Evolutionary conservation across 441 rosid species (phyloP), one percentile per base, ranked within the genome.

Genomic region (Gossypium gossypioides): DNA sequence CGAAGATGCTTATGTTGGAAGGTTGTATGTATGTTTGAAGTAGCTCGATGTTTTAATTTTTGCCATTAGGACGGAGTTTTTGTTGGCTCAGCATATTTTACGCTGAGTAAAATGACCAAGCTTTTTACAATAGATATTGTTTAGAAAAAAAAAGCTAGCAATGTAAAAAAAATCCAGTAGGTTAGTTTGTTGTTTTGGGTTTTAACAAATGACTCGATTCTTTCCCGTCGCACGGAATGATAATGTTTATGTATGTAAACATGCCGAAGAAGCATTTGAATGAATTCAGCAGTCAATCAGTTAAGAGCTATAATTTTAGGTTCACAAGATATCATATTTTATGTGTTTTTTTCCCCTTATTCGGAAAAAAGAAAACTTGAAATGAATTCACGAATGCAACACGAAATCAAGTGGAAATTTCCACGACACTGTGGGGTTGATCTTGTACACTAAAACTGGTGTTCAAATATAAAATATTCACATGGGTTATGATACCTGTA

Each of bases 151-250:
- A 3, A 29, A 29, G 34, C 40, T 70, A 70, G 65, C 54, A 56
- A 34, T 70, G 73, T 70, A 70, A 70, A 52, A 19, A 19, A 8
- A 50, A 52, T 70, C 6, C n/a, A n/a, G 64, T 57, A 34, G 54
- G 22, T 12, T 70, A 54, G 50, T 2, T 34, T 18, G 34, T 54
- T 54, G 27, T 13, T 55, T 54, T 12, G 6, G 1, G 3, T 52
- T 68, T 32, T 10, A 29, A 50, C 12, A 2, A 32, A 1, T 19
- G 51, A 3, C 3, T 54, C 1, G 13, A 61, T 69, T 9, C 8
- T 21, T 27, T 55, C 1, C 60, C 29, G 1, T n/a, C 16, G 9
- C 7, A 13, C 50, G 10, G 48, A 50, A 25, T 22, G n/a, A 56
- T 22, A 29, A 50, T 16, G 72, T 18, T n/a, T 12, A 21, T 58